Base-by-base conservation (phyloP, 306 rosid species). In the Quercus robur region DNA sequence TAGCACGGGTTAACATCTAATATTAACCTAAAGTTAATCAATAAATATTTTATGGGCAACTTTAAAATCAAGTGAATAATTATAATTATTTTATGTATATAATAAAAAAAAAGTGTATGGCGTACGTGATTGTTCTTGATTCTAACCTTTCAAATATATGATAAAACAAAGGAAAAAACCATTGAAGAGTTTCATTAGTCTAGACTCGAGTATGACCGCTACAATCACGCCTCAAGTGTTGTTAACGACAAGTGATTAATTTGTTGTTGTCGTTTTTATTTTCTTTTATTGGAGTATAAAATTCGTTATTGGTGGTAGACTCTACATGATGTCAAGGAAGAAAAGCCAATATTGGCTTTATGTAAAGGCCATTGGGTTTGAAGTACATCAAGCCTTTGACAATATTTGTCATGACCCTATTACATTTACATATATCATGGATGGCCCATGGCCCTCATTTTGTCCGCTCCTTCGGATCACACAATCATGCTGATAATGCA, bases 401-500 rank as follows among this genome's bases (percentile, higher is more conserved):
- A 11, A 11, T 4, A 41, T 41, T 41, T 41, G 46, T 59, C 66
- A 4, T 23, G 30, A 59, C 30, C 14, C 11, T 25, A 23, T 23
- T 21, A 11, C 66, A 59, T 41, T 41, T 41, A 41, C 46, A 41
- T 41, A 41, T 1, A 3, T 13, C 30, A 21, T 21, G 6, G 6
- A 59, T 59, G 31, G 25, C 15, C 69, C 35, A 13, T 26, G 25
- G 30, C 69, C 35, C 28, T 62, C 19, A 28, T 62, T 21, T 25
- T 78, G 82, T 71, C 77, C 49, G 59, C 57, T 69, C 25, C 57
- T 71, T 28, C 21, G 12, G 21, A 58, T 78, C 71, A 70, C 46
- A 71, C 61, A 78, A 78, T 62, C 77, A 58, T 78, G 77, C 82
- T 18, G 57, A 78, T 78, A 57, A 41, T 70, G 66, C 57, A 70